phyloP scores from a whole-genome alignment of 208 protist species.

The Balamuthia mandrillaris region DNA sequence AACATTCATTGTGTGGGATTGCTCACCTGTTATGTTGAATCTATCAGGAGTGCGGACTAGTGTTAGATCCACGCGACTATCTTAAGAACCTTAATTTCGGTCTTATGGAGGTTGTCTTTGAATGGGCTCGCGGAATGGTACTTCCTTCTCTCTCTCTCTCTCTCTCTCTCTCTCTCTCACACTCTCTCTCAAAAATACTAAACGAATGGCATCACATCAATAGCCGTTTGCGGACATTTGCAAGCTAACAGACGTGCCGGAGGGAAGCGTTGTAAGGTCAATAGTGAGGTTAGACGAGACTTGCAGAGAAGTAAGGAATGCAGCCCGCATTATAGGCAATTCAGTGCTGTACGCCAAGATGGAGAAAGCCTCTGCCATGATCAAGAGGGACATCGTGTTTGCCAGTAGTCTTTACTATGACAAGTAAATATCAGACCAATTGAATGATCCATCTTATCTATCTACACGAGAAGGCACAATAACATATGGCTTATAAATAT shows the following conservation, averaged over 20 bases:
- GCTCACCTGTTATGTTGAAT: too few relatives aligned
- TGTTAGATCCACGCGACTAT: conserved; percentile 11
- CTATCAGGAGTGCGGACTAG: conserved; percentile 28
- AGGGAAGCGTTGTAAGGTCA: conserved; percentile 72
- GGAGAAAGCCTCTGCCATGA: conserved; percentile 57
- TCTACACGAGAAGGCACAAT: too few relatives aligned
- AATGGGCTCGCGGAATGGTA: conserved; percentile 78
- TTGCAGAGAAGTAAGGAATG: conserved; percentile 71
- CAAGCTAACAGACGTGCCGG: conserved; percentile 68
- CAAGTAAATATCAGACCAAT: background rate
- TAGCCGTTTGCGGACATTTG: conserved; percentile 68
- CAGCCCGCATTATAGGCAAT: conserved; percentile 75
- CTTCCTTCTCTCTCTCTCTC: background rate
- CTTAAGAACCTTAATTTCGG: conserved; percentile 60
- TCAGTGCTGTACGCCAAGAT: conserved; percentile 66
- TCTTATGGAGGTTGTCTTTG: conserved; percentile 74
- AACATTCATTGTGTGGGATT: background rate
- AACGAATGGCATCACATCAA: background rate
- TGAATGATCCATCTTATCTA: too few relatives aligned
- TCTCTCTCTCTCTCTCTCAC: background rate
- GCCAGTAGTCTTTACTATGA: conserved; percentile 67
- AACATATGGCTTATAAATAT: too few relatives aligned
- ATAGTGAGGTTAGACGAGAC: conserved; percentile 70
- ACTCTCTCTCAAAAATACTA: background rate
- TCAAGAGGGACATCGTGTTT: conserved; percentile 77